Base-by-base conservation (phyloP, 176 grass and related monocot genomes). In the Bonia amplexicaulis region DNA sequence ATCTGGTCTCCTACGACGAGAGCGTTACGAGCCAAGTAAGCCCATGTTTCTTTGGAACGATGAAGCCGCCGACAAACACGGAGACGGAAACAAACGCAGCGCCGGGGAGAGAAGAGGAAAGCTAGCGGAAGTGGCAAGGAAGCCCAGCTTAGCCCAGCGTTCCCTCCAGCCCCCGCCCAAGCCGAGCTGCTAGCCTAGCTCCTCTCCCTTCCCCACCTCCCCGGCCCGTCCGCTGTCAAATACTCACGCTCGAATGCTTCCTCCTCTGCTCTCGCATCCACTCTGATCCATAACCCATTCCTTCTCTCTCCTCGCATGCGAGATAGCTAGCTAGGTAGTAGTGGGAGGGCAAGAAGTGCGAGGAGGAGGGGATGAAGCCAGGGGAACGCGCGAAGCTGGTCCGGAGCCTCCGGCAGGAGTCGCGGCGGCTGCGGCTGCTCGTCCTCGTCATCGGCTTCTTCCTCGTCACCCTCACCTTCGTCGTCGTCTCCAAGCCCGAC, bases 401-500 rank as follows among this genome's bases (percentile, higher is more conserved):
- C 71, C 80, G 92, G 81, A 90, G 67, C 77, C 85, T 93, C 58
- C 84, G 86, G 79, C 79, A 90, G 48, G 89, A 93, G 47, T 93
- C 87, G 6, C 89, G 82, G 66, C 70, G 89, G 31, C 86, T 91
- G 52, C 85, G 87, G 37, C 54, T 96, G 23, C 74, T 88, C 6
- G 84, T 91, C 47, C 16, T 93, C 76, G 89, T 97, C 84, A 71
- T 93, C 66, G 90, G 92, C 39, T 93, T 94, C 84, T 91, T 97
- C 54, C 89, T 95, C 27, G 82, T 97, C 84, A 93, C 90, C 41
- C 84, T 94, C 80, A 93, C 92, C 62, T 93, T 91, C 67, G 73
- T 91, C 29, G 74, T 96, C 73, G 63, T 93, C 46, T 89, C 84
- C 23, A 97, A 92, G 70, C 92, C 95, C 15, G 89, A 97, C 48